Conservation (phyloP, 805 yeast species). For the Wickerhamiella siamensis region DNA sequence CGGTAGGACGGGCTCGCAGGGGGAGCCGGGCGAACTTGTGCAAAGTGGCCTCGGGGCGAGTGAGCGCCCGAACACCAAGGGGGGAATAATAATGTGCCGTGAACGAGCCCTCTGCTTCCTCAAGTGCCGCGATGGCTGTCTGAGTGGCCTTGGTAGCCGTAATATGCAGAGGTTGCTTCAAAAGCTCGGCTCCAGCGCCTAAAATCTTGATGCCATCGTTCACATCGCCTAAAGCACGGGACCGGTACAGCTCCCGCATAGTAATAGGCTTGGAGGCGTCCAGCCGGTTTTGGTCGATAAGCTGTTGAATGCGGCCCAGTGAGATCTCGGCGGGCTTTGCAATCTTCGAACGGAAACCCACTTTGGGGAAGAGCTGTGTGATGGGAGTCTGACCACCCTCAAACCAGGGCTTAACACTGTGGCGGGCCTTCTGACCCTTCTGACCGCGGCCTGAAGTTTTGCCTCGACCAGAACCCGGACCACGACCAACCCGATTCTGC, state of each 20-base stretch:
- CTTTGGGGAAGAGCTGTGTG: constrained; percentile 68
- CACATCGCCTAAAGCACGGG: constrained; percentile 59
- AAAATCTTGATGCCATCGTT: constrained; percentile 72
- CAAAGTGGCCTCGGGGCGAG: constrained; percentile 57
- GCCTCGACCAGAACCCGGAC: constrained; percentile 79
- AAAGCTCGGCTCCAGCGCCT: constrained; percentile 40
- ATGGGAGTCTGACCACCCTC: constrained; percentile 99
- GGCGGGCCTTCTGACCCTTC: constrained; percentile 96
- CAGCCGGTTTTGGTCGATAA: constrained; percentile 54
- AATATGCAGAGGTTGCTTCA: constrained; percentile 47
- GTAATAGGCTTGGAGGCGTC: constrained; percentile 38
- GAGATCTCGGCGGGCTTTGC: constrained; percentile 37
- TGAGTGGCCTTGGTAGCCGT: constrained; percentile 74
- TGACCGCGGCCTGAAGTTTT: constrained; percentile 96
- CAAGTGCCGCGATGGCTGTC: constrained; percentile 61
- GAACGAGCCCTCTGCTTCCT: constrained; percentile 56
- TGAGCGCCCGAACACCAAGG: constrained; percentile 58
- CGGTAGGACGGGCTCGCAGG: constrained; percentile 70
- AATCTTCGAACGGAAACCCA: constrained; percentile 48
- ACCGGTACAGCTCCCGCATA: constrained; percentile 60
- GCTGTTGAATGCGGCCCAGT: constrained; percentile 53
- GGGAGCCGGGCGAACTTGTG: constrained; percentile 68
- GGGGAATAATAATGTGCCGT: constrained; percentile 57
- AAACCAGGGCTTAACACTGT: constrained; percentile 79
- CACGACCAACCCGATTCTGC: constrained; percentile 71